phyloP scores from a whole-genome alignment of 805 yeast genomes.

The Hanseniaspora hatyaiensis region DNA sequence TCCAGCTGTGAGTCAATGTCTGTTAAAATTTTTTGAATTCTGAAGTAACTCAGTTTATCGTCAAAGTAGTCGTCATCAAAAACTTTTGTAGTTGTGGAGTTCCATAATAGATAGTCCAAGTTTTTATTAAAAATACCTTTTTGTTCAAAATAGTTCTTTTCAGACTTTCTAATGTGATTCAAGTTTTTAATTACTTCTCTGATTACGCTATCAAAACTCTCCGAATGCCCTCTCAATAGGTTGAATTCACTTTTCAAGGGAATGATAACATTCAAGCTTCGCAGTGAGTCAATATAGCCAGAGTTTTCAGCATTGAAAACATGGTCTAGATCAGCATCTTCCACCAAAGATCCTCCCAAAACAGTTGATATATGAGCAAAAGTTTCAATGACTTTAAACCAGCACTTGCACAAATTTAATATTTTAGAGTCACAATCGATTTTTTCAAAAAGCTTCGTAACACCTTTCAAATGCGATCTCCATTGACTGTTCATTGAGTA shows the following conservation, averaged over 20 bases:
- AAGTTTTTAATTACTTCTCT: conserved; percentile 28
- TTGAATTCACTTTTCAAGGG: conserved; percentile 29
- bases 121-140: conserved; percentile 23
- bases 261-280: conserved; percentile 29
- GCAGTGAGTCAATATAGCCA: conserved; percentile 29
- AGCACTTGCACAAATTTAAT: conserved; percentile 29
- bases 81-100: conserved; percentile 21
- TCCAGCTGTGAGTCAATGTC: conserved; percentile 29
- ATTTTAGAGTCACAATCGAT: conserved; percentile 30
- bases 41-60: conserved; percentile 24
- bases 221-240: conserved; percentile 29
- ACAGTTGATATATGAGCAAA: conserved; percentile 31
- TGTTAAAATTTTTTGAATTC: conserved; percentile 27
- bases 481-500: conserved; percentile 31
- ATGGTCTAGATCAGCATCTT: conserved; percentile 27
- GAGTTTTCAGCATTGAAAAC: conserved; percentile 29
- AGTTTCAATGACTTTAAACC: conserved; percentile 32
- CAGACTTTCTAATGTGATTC: conserved; percentile 24
- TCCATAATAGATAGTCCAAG: conserved; percentile 25
- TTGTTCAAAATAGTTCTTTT: conserved; percentile 21
- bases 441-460: conserved; percentile 29
- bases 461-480: conserved; percentile 31
- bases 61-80: conserved; percentile 12
- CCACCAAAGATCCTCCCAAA: conserved; percentile 28
- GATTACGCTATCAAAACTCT: conserved; percentile 30